A percentile compares a stretch with the other conserved stretches of the same genome.
Evolutionary conservation across 2,329 filamentous ascomycete genomes (phyloP).

Genomic region (Elsinoe necatrix): DNA sequence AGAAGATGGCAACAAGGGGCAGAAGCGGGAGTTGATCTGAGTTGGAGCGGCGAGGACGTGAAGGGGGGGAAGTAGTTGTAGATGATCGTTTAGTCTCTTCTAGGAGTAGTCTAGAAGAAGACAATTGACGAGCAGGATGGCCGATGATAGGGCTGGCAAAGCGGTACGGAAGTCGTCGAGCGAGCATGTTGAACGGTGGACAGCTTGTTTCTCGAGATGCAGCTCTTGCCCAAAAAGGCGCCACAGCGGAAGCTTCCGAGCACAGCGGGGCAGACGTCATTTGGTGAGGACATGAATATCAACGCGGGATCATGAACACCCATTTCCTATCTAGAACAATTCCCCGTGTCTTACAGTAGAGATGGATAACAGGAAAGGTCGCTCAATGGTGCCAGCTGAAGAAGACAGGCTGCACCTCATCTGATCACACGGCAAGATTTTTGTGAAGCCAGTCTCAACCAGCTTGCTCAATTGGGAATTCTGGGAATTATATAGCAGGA

Average conservation of each 20-base stretch:
- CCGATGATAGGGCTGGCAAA: not conserved
- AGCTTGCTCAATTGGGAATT: too few species aligned
- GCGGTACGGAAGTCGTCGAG: not conserved
- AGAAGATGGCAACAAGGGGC: slow-evolving; percentile 42
- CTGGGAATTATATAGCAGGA: too few species aligned
- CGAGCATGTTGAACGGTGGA: slow-evolving; percentile 8
- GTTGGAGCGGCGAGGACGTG: slow-evolving; percentile 18
- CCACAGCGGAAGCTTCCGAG: slow-evolving; percentile 1
- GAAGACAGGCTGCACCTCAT: too few species aligned
- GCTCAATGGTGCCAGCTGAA: too few species aligned
- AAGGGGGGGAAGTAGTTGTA: slow-evolving; percentile 4
- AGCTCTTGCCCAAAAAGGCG: slow-evolving; percentile 1
- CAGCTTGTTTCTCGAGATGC: slow-evolving; percentile 9
- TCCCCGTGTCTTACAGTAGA: too few species aligned
- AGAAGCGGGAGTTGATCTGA: slow-evolving; percentile 35
- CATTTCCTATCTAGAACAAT: too few species aligned
- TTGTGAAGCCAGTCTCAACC: too few species aligned
- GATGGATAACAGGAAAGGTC: too few species aligned
- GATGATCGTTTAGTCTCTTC: not conserved
- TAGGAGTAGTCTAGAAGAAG: not conserved
- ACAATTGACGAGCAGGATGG: not conserved
- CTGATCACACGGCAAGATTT: too few species aligned
- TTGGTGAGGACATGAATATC: too few species aligned
- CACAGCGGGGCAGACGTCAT: not conserved
- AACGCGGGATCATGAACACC: too few species aligned